Base-by-base conservation (phyloP, 164 flowering plant species). In the Hamamelis virginiana region DNA sequence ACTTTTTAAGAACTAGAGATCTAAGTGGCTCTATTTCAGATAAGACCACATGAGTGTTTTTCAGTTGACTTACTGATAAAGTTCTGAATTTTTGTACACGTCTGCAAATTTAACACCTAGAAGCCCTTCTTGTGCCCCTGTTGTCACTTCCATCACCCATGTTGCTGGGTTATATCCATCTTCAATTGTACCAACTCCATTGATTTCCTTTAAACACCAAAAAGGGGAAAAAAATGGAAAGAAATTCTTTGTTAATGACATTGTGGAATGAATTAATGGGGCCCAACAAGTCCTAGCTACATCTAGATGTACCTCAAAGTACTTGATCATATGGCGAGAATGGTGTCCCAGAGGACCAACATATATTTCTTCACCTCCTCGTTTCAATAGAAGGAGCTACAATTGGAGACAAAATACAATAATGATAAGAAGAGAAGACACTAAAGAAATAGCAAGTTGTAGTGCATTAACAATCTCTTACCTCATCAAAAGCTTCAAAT, bases 401-500 rank as follows among this genome's bases (percentile, higher is more conserved):
- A 68, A 67, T 44, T 1, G 26, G 13, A 26, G 21, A 11, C 11
- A 55, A 19, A n/a, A 55, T 19, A 19, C 5, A 48, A 9, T 16
- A 16, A 26, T 13, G 26, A 41, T 6, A 16, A 50, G 53, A 50
- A 50, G 41, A 43, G 18, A n/a, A 59, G n/a, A 61, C 10, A 47
- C 25, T 19, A 22, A 25, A 25, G 10, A 25, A 46, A 12, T n/a
- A 25, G 4, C 10, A 10, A 21, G 26, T 15, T 13, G 0, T 6
- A 2, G 41, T 33, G 41, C 41, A 33, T 33, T 33, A 33, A 33
- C 41, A 33, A 15, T 18, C 25, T 26, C 69, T 67, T 21, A 81
- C 89, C 85, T 85, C 89, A 74, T 83, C 85, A 14, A 83, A 83
- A 33, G 85, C 71, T 72, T 83, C 85, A 66, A 85, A 85, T 64